Percentiles rank a stretch among this genome's conserved stretches.
Evolutionary conservation across 306 rosid genomes (phyloP).

Genomic region (Arachis stenosperma): DNA sequence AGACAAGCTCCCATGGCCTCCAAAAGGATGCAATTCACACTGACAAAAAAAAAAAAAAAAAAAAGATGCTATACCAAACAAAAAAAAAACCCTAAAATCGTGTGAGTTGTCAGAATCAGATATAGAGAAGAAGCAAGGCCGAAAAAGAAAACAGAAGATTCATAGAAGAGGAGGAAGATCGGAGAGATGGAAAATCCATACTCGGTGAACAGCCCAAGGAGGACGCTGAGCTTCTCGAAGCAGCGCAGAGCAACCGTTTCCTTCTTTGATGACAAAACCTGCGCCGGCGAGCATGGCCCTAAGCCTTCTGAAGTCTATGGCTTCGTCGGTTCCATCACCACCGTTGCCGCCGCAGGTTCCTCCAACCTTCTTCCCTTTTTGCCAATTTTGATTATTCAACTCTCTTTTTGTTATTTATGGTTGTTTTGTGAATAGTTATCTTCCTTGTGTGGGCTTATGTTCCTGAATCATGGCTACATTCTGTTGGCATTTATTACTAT

Average conservation of each 20-base stretch:
- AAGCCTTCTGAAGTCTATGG: slow-evolving; percentile 94
- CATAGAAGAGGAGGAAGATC: background rate
- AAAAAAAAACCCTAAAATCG: too few relatives aligned
- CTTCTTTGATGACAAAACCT: slow-evolving; percentile 52
- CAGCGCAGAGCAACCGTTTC: slow-evolving; percentile 57
- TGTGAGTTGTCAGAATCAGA: too few relatives aligned
- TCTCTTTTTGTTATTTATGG: background rate
- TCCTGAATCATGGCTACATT: slow-evolving; percentile 89
- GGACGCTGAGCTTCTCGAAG: slow-evolving; percentile 72
- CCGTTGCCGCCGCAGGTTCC: slow-evolving; percentile 76
- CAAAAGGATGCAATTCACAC: too few relatives aligned
- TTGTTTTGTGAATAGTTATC: slow-evolving; percentile 56
- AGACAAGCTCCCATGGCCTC: too few relatives aligned
- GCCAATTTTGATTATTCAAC: background rate
- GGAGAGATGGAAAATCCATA: slow-evolving; percentile 67
- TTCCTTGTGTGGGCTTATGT: slow-evolving; percentile 94
- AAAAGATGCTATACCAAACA: too few relatives aligned
- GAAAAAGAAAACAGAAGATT: too few relatives aligned
- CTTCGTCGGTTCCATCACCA: slow-evolving; percentile 85
- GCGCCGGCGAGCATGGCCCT: slow-evolving; percentile 77
- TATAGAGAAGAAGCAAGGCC: too few relatives aligned
- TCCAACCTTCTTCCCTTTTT: too few relatives aligned
- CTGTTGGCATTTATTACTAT: slow-evolving; percentile 76
- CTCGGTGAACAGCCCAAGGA: slow-evolving; percentile 85
- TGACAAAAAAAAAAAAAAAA: too few relatives aligned